phyloP scores from a whole-genome alignment of 2,329 filamentous ascomycete species.

The Pyrenophora seminiperda region DNA sequence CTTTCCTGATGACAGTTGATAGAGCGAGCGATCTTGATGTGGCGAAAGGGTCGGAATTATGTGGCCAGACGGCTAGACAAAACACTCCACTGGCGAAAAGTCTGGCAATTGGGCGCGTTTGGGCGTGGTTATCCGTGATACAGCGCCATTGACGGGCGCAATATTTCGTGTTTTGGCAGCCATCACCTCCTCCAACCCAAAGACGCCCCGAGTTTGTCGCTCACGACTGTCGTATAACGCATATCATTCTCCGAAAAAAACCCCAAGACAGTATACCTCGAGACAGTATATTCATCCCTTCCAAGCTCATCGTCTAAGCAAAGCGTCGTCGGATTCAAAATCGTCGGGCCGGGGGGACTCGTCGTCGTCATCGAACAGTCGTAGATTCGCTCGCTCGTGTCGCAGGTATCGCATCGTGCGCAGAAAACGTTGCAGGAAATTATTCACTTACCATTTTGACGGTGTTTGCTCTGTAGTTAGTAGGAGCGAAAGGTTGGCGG shows the following conservation, averaged over 20 bases:
- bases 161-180: neutral
- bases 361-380: slow-evolving; percentile 27
- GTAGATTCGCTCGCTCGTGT: slow-evolving; percentile 34
- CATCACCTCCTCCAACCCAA: neutral
- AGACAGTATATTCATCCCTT: neutral
- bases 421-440: neutral
- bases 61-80: neutral
- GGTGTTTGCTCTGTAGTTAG: slow-evolving; percentile 46
- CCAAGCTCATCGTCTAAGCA: neutral
- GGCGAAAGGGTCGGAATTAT: neutral
- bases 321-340: slow-evolving; percentile 1
- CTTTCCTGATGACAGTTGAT: neutral
- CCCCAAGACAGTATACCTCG: no score
- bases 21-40: slow-evolving; percentile 8
- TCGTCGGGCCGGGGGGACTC: slow-evolving; percentile 22
- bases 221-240: no score
- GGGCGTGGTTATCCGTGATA: neutral
- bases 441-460: slow-evolving; percentile 49
- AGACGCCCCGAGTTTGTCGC: neutral
- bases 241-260: no score
- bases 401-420: slow-evolving; percentile 25
- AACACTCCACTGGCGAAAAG: neutral
- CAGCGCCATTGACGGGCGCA: no score
- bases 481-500: slow-evolving; percentile 44
- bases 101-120: neutral